Conservation (phyloP, 1,284 basidiomycete species). For the Apiotrichum gamsii region DNA sequence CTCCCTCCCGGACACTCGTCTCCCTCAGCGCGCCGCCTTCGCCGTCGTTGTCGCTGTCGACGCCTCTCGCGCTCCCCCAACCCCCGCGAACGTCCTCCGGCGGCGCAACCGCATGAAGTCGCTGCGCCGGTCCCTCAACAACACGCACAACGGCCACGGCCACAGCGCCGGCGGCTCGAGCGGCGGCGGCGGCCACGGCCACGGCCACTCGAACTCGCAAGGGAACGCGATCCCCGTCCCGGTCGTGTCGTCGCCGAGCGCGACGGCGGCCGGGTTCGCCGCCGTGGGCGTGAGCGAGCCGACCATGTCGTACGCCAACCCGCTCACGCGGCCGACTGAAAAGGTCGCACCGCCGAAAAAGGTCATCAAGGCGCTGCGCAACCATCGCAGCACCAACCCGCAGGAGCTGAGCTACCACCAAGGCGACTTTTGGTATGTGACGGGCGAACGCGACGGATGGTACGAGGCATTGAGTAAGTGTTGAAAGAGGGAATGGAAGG, state of each 20-base stretch:
- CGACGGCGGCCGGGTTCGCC: conserved; percentile 45
- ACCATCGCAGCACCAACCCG: conserved; percentile 66
- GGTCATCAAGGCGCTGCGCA: conserved; percentile 78
- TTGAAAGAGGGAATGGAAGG: too few relatives aligned
- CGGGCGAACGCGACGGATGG: conserved; percentile 63
- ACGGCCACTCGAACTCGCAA: conserved; percentile 7
- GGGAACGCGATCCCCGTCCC: conserved; percentile 45
- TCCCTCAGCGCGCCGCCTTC: too few relatives aligned
- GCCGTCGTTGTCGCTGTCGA: too few relatives aligned
- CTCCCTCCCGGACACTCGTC: background rate
- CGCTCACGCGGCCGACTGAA: conserved; percentile 59
- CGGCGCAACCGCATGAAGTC: conserved; percentile 60
- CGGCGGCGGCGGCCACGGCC: background rate
- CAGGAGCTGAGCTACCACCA: conserved; percentile 85
- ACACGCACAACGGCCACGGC: conserved; percentile 49
- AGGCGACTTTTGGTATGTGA: conserved; percentile 97
- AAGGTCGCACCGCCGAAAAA: conserved; percentile 82
- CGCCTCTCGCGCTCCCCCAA: too few relatives aligned
- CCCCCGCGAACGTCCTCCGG: too few relatives aligned
- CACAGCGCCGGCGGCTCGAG: conserved; percentile 2
- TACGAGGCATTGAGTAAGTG: conserved; percentile 70
- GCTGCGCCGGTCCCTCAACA: conserved; percentile 70
- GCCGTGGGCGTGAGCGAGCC: conserved; percentile 39
- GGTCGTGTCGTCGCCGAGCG: background rate
- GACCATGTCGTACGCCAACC: conserved; percentile 47